These are phyloP conservation scores for Periconia digitata DNA, from an alignment of 2,329 filamentous ascomycete genomes.

Conservation along the genomic window DNA sequence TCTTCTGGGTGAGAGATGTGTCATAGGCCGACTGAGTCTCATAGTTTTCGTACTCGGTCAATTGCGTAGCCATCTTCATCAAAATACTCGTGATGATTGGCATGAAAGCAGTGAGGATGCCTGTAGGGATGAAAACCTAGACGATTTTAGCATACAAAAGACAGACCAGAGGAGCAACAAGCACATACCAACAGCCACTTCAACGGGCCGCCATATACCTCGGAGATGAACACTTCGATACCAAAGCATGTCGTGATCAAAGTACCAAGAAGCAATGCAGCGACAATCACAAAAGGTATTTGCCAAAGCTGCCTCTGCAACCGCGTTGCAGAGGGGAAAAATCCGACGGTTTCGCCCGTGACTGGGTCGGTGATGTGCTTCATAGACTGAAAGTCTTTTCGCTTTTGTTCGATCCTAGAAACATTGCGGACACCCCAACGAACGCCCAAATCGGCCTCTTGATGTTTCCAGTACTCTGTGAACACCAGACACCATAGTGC, in stretches of 20 bases:
- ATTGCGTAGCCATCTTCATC: conserved; percentile 71
- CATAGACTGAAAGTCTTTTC: conserved; percentile 78
- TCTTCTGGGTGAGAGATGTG: conserved; percentile 83
- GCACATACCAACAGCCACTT: conserved; percentile 76
- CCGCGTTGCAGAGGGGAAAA: conserved; percentile 76
- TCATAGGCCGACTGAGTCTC: conserved; percentile 83
- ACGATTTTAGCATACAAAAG: conserved; percentile 1
- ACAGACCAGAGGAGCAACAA: not conserved
- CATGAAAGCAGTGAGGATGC: conserved; percentile 79
- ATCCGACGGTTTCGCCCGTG: conserved; percentile 74
- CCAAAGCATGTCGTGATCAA: conserved; percentile 86
- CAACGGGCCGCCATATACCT: conserved; percentile 87
- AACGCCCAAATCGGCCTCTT: conserved; percentile 81
- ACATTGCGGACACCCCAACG: conserved; percentile 89
- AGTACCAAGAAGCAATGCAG: conserved; percentile 71
- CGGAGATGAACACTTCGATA: conserved; percentile 93
- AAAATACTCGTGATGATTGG: conserved; percentile 77
- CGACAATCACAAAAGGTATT: conserved; percentile 79
- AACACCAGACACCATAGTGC: conserved; percentile 86
- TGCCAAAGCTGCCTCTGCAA: conserved; percentile 77
- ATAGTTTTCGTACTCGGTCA: conserved; percentile 90
- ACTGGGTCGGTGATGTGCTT: conserved; percentile 75
- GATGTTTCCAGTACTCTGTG: conserved; percentile 94
- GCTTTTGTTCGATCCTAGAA: conserved; percentile 75
- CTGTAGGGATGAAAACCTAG: conserved; percentile 82